phyloP scores from a whole-genome alignment of 495 filamentous ascomycete genomes.

The Chlorociboria aeruginascens region DNA sequence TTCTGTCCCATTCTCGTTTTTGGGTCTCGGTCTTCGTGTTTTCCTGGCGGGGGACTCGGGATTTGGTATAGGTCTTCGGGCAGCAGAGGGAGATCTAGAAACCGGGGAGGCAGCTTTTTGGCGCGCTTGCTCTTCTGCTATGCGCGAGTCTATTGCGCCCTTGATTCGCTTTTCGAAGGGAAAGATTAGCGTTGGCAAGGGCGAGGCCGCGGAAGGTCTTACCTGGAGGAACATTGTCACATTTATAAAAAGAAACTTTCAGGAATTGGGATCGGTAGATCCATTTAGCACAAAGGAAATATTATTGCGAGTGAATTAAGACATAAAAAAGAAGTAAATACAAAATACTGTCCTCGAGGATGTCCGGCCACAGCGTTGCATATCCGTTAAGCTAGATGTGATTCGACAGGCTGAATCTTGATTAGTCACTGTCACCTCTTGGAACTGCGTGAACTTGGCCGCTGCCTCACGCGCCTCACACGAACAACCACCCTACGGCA shows the following conservation, averaged over 20 bases:
- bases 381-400: background rate
- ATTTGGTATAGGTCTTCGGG: constrained; percentile 5
- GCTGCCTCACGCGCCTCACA: no score
- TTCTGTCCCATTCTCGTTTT: constrained; percentile 11
- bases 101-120: constrained; percentile 39
- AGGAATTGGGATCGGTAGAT: background rate
- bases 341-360: background rate
- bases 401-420: background rate
- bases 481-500: background rate
- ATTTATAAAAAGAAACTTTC: constrained; percentile 1
- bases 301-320: background rate
- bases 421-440: no score
- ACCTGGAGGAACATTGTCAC: constrained; percentile 21
- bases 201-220: constrained; percentile 8
- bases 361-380: background rate
- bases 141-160: constrained; percentile 72
- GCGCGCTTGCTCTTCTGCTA: constrained; percentile 82
- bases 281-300: constrained; percentile 2
- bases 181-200: constrained; percentile 8
- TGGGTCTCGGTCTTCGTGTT: constrained; percentile 11
- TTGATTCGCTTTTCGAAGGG: constrained; percentile 54
- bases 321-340: background rate
- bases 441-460: no score
- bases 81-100: constrained; percentile 19
- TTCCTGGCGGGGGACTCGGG: constrained; percentile 14